These are phyloP conservation scores for Scytalidium sp. DNA, from an alignment of 2,329 filamentous ascomycete genomes.

Conservation along the genomic window DNA sequence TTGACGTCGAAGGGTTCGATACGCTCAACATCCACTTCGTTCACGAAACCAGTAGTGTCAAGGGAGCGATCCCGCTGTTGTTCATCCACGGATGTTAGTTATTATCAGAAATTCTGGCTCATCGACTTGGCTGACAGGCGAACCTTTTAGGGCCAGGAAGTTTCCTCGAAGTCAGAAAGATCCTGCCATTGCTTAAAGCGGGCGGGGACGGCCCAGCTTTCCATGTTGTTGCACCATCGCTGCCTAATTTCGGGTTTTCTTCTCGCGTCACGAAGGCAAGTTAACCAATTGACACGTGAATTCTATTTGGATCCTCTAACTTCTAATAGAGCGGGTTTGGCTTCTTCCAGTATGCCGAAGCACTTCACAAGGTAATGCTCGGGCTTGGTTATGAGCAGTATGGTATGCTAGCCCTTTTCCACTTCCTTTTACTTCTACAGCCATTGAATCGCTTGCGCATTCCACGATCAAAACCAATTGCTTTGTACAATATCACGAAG, in stretches of 20 bases:
- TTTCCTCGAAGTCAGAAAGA: constrained; percentile 62
- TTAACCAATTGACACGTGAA: neutral
- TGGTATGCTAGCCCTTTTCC: constrained; percentile 6
- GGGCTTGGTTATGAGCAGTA: constrained; percentile 63
- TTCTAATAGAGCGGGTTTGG: constrained; percentile 50
- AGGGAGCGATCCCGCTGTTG: constrained; percentile 59
- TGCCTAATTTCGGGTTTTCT: constrained; percentile 52
- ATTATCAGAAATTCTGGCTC: constrained; percentile 19
- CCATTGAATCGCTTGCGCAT: too few species aligned
- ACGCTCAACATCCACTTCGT: constrained; percentile 62
- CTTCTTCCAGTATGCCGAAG: constrained; percentile 59
- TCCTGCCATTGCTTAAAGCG: constrained; percentile 40
- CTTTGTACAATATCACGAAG: too few species aligned
- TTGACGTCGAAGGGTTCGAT: constrained; percentile 54
- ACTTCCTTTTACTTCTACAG: neutral
- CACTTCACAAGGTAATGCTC: constrained; percentile 65
- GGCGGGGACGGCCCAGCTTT: constrained; percentile 13
- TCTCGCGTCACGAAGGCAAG: constrained; percentile 21
- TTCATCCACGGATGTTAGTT: constrained; percentile 59
- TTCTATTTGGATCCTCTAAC: neutral
- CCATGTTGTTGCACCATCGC: constrained; percentile 48
- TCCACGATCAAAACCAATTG: too few species aligned
- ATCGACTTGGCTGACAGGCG: neutral
- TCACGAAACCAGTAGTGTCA: constrained; percentile 48
- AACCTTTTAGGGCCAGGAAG: constrained; percentile 54